Evolutionary conservation across 495 filamentous ascomycete genomes (phyloP), one percentile per base, ranked within the genome.

Genomic region (Aspergillus asperescens): DNA sequence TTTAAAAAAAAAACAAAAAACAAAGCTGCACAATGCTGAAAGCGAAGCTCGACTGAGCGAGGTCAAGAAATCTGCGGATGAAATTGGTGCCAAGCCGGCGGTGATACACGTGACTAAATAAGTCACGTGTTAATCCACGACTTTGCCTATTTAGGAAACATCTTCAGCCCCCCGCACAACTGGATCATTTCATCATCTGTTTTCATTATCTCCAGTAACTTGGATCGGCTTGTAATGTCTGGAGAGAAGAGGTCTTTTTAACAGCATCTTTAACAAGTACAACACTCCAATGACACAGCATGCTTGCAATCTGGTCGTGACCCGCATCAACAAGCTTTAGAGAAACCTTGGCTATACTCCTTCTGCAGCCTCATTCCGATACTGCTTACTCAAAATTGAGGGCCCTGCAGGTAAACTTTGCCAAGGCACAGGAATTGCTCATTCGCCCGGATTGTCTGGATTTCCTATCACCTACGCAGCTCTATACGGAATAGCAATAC

Each of bases 21-120:
- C 5, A 4, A 12, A 24, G 28, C 20, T 20, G 29, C 19, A 31
- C 15, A 39, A 29, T 50, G 19, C 37, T 52, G 40, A 37, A 22
- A 50, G 52, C 22, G 50, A 56, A 24, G 47, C 35, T 37, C 49
- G 40, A 48, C 62, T 55, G 54, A 56, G 48, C 42, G 46, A 35
- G 7, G 18, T 47, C 34, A 52, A 67, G 65, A 69, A 72, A 73
- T 62, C 62, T 68, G 70, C 70, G 70, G 70, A 63, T 61, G 63
- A 65, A 71, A 66, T 67, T 60, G 64, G 66, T 69, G 70, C 70
- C 70, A 71, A 73, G 67, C 63, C 69, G 66, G 68, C 67, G 64
- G 51, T 51, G 0, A 7, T 29, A 60, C 70, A 73, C 68, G 68
- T 73, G 69, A 57, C 10, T 28, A 23, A 4, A 18, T 9, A 10